These are phyloP conservation scores for Camelina neglecta DNA, from an alignment of 345 rosid genomes.

Conservation along the genomic window DNA sequence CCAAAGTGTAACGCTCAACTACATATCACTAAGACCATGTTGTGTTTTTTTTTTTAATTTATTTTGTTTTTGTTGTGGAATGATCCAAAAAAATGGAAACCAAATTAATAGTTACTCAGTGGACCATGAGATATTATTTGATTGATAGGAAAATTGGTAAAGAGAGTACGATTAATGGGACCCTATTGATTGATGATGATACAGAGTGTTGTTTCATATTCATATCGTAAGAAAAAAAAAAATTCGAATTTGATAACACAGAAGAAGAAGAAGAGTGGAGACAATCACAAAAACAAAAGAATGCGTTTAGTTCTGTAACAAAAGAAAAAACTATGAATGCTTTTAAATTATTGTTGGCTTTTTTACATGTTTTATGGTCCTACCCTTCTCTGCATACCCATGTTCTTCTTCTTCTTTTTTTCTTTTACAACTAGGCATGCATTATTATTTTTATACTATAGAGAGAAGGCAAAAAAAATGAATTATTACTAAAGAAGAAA, in stretches of 20 bases:
- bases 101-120: too few species aligned
- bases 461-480: neutral
- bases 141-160: neutral
- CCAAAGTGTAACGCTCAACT: too few species aligned
- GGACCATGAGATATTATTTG: too few species aligned
- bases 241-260: neutral
- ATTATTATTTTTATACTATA: neutral
- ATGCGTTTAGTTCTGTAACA: neutral
- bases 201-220: slow-evolving; percentile 5
- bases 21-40: too few species aligned
- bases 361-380: slow-evolving; percentile 41
- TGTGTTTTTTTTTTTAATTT: too few species aligned
- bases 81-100: too few species aligned
- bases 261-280: slow-evolving; percentile 5
- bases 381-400: slow-evolving; percentile 29
- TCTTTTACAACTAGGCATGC: slow-evolving; percentile 16
- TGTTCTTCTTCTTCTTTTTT: slow-evolving; percentile 15
- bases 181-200: slow-evolving; percentile 26
- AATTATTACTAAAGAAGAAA: neutral
- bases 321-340: slow-evolving; percentile 20
- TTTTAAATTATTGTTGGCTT: slow-evolving; percentile 38
- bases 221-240: neutral
- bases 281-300: slow-evolving; percentile 29
- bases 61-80: too few species aligned
- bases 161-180: slow-evolving; percentile 17